phyloP scores from a whole-genome alignment of 192 early-diverging fungal species.

The Gigaspora rosea region DNA sequence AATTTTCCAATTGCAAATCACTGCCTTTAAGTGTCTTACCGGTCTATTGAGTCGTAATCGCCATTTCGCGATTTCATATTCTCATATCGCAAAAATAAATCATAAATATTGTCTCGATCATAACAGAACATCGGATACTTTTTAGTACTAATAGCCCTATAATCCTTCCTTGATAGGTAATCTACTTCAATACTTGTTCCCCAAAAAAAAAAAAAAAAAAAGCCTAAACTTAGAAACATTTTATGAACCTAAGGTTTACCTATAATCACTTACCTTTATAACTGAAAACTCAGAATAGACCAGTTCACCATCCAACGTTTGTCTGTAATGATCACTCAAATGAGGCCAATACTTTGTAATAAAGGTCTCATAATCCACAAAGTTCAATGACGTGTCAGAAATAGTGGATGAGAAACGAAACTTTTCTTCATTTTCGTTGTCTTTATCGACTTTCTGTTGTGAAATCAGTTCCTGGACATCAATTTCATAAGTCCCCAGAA shows the following conservation, averaged over 20 bases:
- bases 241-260: background rate
- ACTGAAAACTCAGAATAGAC: conserved; percentile 20
- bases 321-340: background rate
- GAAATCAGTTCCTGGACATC: conserved; percentile 8
- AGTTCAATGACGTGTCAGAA: conserved; percentile 1
- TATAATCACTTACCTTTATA: conserved; percentile 21
- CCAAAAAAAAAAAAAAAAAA: background rate
- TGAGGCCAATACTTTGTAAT: background rate
- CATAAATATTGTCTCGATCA: conserved; percentile 26
- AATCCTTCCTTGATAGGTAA: conserved; percentile 23
- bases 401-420: too few species aligned
- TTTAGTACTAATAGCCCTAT: conserved; percentile 4
- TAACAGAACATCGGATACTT: conserved; percentile 18
- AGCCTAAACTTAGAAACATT: background rate
- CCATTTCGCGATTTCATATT: background rate
- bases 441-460: background rate
- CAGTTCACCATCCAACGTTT: background rate
- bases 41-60: conserved; percentile 21
- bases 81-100: conserved; percentile 28
- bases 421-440: background rate
- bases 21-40: background rate
- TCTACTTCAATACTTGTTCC: conserved; percentile 3
- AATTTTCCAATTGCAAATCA: background rate
- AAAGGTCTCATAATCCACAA: conserved; percentile 15
- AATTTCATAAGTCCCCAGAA: conserved; percentile 8